Conservation (phyloP, 441 rosid species). For the Gossypium schwendimanii region DNA sequence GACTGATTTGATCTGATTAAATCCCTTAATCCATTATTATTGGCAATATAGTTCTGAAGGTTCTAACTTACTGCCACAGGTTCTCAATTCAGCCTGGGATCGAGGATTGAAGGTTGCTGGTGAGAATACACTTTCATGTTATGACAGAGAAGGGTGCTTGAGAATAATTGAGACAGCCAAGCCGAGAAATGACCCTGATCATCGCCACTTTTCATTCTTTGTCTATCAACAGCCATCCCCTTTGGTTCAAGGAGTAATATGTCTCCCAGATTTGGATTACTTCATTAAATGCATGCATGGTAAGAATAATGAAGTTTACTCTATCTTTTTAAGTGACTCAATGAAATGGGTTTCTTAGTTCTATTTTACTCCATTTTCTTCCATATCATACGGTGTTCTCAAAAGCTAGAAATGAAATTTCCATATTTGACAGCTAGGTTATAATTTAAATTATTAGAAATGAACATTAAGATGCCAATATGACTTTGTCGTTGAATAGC, state of each 20-base stretch:
- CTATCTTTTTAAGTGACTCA: not conserved
- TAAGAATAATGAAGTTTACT: slow-evolving; percentile 20
- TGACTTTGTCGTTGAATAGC: not conserved
- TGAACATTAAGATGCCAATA: not conserved
- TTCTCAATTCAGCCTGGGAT: slow-evolving; percentile 67
- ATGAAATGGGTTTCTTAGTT: not conserved
- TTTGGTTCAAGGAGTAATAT: slow-evolving; percentile 46
- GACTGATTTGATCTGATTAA: slow-evolving; percentile 1
- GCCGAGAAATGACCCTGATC: slow-evolving; percentile 66
- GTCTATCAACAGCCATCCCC: slow-evolving; percentile 59
- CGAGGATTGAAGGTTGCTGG: slow-evolving; percentile 47
- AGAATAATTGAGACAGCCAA: slow-evolving; percentile 60
- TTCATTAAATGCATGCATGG: slow-evolving; percentile 64
- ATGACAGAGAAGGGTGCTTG: slow-evolving; percentile 51
- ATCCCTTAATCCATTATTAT: not conserved
- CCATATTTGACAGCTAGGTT: not conserved
- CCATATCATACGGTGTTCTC: not conserved
- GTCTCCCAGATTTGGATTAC: slow-evolving; percentile 51
- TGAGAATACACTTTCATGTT: slow-evolving; percentile 55
- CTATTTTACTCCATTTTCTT: not conserved
- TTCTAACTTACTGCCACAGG: slow-evolving; percentile 31
- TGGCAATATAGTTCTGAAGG: not conserved
- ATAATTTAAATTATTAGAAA: not conserved
- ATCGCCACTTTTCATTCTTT: slow-evolving; percentile 46
- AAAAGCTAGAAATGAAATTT: not conserved